Evolutionary conservation across 1,139 yeast genomes (phyloP).

Genomic region (Tardiomyces depauwii): DNA sequence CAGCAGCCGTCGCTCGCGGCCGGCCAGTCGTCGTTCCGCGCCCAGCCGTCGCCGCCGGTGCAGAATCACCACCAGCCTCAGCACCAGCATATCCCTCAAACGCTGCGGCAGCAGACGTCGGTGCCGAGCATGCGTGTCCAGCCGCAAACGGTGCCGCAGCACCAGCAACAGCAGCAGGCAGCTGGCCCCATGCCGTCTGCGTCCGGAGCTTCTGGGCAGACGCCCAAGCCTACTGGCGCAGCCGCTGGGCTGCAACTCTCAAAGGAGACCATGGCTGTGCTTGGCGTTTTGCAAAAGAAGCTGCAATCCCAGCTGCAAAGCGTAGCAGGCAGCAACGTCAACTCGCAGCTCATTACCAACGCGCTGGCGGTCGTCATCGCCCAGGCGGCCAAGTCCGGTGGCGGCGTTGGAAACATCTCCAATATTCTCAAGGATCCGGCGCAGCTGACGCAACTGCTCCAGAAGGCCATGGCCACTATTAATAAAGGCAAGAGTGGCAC

Average conservation of each 20-base stretch:
- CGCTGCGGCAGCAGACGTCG: constrained; percentile 11
- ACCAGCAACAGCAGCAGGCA: constrained; percentile 2
- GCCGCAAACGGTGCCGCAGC: constrained; percentile 15
- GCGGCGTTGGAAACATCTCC: constrained; percentile 58
- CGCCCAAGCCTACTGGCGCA: constrained; percentile 6
- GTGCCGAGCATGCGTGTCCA: constrained; percentile 9
- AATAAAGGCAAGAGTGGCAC: neutral
- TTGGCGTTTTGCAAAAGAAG: constrained; percentile 25
- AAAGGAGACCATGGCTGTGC: constrained; percentile 25
- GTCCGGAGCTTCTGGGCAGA: constrained; percentile 10
- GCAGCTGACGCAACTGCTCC: constrained; percentile 65
- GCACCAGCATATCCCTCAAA: constrained; percentile 3
- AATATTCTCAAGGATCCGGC: constrained; percentile 64
- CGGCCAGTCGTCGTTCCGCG: constrained; percentile 16
- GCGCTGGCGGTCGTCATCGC: constrained; percentile 91
- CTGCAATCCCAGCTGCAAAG: constrained; percentile 25
- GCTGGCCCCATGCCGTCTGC: constrained; percentile 7
- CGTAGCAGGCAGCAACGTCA: constrained; percentile 20
- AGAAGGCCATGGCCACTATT: neutral
- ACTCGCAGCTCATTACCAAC: constrained; percentile 61
- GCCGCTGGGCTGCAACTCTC: constrained; percentile 15
- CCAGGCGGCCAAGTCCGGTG: constrained; percentile 79
- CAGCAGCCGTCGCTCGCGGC: constrained; percentile 15
- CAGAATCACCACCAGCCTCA: neutral
- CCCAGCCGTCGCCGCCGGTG: constrained; percentile 6